Percentiles rank a stretch among this genome's conserved stretches.
These are phyloP conservation scores for Apiotrichum laibachii DNA, from an alignment of 1,284 basidiomycete genomes.

Conservation along the genomic window DNA sequence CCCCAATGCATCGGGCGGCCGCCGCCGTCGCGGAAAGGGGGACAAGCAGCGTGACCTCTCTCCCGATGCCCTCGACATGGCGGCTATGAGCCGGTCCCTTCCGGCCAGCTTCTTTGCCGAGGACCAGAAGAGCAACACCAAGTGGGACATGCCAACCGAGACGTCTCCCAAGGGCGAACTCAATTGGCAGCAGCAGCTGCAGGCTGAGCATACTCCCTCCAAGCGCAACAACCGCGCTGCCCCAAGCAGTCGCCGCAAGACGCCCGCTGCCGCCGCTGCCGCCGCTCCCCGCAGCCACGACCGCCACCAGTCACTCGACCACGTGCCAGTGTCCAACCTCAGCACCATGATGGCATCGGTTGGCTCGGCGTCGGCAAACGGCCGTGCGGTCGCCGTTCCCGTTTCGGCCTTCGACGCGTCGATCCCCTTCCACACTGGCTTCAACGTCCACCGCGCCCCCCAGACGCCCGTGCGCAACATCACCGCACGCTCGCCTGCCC, in stretches of 20 bases:
- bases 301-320: slow-evolving; percentile 32
- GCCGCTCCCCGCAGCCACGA: slow-evolving; percentile 14
- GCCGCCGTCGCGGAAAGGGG: slow-evolving; percentile 5
- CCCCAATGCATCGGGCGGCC: neutral
- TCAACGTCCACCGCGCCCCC: slow-evolving; percentile 43
- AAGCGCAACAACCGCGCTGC: neutral
- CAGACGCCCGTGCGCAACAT: slow-evolving; percentile 39
- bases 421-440: slow-evolving; percentile 37
- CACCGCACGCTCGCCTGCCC: neutral
- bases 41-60: slow-evolving; percentile 1
- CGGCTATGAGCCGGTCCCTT: slow-evolving; percentile 13
- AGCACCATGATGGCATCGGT: slow-evolving; percentile 6
- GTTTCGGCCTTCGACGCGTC: slow-evolving; percentile 34
- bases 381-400: slow-evolving; percentile 1
- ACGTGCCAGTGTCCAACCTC: slow-evolving; percentile 15
- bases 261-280: slow-evolving; percentile 11
- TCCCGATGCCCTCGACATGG: slow-evolving; percentile 6
- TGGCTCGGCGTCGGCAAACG: neutral
- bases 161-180: slow-evolving; percentile 24
- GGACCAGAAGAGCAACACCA: neutral
- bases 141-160: slow-evolving; percentile 44
- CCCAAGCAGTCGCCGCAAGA: slow-evolving; percentile 14
- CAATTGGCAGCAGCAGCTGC: slow-evolving; percentile 47
- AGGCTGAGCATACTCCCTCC: slow-evolving; percentile 18
- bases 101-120: slow-evolving; percentile 19